phyloP scores from a whole-genome alignment of 2,329 filamentous ascomycete species.

The Trichoderma lentiforme region DNA sequence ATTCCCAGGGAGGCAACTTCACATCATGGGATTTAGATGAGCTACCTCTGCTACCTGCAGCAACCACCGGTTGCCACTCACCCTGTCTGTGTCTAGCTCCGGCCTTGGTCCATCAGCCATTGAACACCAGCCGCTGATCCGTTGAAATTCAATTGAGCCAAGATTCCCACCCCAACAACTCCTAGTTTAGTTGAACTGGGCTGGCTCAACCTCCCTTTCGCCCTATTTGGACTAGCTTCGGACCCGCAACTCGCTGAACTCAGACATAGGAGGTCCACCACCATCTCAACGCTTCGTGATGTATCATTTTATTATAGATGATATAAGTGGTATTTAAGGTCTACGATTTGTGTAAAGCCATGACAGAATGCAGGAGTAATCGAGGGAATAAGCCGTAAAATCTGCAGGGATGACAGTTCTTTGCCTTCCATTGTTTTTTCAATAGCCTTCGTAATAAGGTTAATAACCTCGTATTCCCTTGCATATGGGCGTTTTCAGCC shows the following conservation, averaged over 20 bases:
- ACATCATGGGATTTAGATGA: background rate
- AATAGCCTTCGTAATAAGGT: constrained; percentile 12
- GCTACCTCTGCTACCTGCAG: background rate
- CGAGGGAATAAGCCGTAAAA: background rate
- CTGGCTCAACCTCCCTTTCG: background rate
- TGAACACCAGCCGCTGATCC: background rate
- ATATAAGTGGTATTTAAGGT: background rate
- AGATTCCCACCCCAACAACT: background rate
- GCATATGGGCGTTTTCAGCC: constrained; percentile 2
- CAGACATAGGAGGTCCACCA: background rate
- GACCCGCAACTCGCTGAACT: background rate
- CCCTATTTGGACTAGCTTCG: background rate
- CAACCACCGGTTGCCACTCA: background rate
- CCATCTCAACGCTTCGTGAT: background rate
- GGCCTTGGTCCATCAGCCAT: background rate
- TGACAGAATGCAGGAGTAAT: background rate
- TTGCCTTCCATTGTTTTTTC: background rate
- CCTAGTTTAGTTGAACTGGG: background rate
- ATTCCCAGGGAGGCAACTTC: background rate
- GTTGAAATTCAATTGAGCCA: background rate
- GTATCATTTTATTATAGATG: background rate
- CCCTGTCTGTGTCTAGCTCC: background rate
- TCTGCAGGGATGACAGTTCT: background rate
- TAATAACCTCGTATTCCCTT: constrained; percentile 16
- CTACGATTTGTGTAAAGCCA: background rate